These are phyloP conservation scores for Penicillium sp. DNA, from an alignment of 2,329 filamentous ascomycete genomes.

Conservation along the genomic window DNA sequence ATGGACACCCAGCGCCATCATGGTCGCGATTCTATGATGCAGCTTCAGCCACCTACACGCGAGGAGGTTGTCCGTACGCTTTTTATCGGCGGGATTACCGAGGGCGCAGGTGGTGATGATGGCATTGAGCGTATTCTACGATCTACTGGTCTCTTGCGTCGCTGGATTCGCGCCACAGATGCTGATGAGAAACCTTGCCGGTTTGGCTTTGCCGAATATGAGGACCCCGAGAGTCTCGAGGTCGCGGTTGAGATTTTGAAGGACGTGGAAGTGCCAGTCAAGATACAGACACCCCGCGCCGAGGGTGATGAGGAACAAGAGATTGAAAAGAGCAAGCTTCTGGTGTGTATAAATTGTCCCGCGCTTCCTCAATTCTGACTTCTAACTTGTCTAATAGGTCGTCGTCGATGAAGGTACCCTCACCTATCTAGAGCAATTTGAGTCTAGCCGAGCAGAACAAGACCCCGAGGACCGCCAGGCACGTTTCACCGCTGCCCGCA, in stretches of 20 bases:
- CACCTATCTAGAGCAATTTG: slow-evolving; percentile 82
- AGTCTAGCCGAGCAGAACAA: slow-evolving; percentile 63
- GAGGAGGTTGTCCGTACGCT: slow-evolving; percentile 92
- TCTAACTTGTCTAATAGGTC: slow-evolving; percentile 41
- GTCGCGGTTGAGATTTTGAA: slow-evolving; percentile 80
- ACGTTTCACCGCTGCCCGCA: slow-evolving; percentile 66
- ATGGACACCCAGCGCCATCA: slow-evolving; percentile 66
- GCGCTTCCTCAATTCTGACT: not conserved
- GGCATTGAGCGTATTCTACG: slow-evolving; percentile 74
- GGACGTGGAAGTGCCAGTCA: slow-evolving; percentile 76
- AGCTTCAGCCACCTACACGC: slow-evolving; percentile 74
- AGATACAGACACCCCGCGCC: slow-evolving; percentile 59
- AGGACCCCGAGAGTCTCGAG: slow-evolving; percentile 82
- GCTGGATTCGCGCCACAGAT: slow-evolving; percentile 78
- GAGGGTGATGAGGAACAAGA: slow-evolving; percentile 45
- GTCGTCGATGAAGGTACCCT: slow-evolving; percentile 78
- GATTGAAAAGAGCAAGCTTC: slow-evolving; percentile 67
- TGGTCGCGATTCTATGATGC: slow-evolving; percentile 65
- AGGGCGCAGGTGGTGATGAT: slow-evolving; percentile 71
- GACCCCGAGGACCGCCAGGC: slow-evolving; percentile 61
- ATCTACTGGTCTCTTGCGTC: slow-evolving; percentile 72
- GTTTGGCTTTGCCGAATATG: slow-evolving; percentile 95
- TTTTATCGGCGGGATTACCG: slow-evolving; percentile 82
- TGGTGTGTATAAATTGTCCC: slow-evolving; percentile 47
- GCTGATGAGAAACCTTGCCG: slow-evolving; percentile 77